Base-by-base conservation (phyloP, 768 basidiomycete species). In the Podaxis mareebaensis region DNA sequence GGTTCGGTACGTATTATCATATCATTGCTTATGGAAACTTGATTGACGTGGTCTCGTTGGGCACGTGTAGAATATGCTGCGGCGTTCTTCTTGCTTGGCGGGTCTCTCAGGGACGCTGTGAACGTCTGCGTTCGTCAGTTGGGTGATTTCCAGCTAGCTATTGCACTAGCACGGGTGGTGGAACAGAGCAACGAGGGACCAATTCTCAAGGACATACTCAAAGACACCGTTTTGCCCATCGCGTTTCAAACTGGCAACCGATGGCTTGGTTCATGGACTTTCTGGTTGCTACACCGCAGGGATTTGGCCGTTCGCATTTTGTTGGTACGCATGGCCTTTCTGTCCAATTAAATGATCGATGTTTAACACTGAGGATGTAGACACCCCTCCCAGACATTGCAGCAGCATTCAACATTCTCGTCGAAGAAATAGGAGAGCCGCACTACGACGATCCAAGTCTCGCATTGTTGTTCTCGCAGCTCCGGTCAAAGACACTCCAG, bases 391-490 rank as follows among this genome's bases (percentile, higher is more conserved):
- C 83, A 71, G 91, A 93, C 66, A 82, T 93, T 59, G 90, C 87
- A 3, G 76, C 77, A 24, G 80, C 81, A 12, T 76, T 89, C 51
- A 79, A 85, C 64, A 79, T 88, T 36, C 71, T 72, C 24, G 81
- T 89, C 28, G 72, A 74, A 17, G 85, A 89, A 51, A 91, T 96
- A 53, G 91, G 91, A 36, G 89, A 92, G 67, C 88, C 93, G 4
- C 87, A 92, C 67, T 95, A 95, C 70, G 96, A 99, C 64, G 96
- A 99, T 72, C 95, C 96, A 1, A 92, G 93, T 69, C 85, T 99
- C 26, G 91, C 95, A 0, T 79, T 98, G 44, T 77, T 99, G 58
- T 97, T 96, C 75, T 91, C 90, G 10, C 92, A 97, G 66, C 78
- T 99, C 60, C 89, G 92, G 66, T 87, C 89, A 36, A 96, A 92